phyloP scores from a whole-genome alignment of 371 early-diverging fungal species.

The Mucor indicus region DNA sequence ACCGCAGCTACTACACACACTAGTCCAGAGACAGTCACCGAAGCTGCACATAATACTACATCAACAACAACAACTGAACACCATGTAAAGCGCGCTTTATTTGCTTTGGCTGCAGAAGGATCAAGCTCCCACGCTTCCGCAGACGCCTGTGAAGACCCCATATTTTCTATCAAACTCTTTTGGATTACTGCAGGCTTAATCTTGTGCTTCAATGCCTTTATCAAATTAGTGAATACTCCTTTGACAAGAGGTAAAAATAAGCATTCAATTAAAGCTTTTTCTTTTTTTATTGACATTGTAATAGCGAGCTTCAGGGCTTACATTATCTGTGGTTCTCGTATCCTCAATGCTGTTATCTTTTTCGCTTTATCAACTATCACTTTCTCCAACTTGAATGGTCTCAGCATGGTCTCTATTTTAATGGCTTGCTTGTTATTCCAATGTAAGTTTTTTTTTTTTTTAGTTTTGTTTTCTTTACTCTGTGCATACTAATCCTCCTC shows the following conservation, averaged over 20 bases:
- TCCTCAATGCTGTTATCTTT: conserved; percentile 47
- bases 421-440: conserved; percentile 48
- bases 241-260: conserved; percentile 30
- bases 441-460: conserved; percentile 28
- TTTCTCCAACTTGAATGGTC: conserved; percentile 33
- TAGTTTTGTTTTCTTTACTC: not conserved
- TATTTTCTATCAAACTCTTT: conserved; percentile 36
- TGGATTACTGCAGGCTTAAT: conserved; percentile 45
- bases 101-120: not conserved
- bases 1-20: conserved; percentile 12
- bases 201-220: conserved; percentile 39
- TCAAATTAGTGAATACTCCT: conserved; percentile 40
- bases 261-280: not conserved
- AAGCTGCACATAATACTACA: conserved; percentile 2
- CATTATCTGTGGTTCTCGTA: conserved; percentile 46
- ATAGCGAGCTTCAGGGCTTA: conserved; percentile 34
- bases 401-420: conserved; percentile 47
- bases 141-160: conserved; percentile 2
- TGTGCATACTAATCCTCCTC: not conserved
- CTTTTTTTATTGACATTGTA: conserved; percentile 5
- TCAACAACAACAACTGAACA: conserved; percentile 5
- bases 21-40: not conserved
- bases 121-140: not conserved
- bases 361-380: conserved; percentile 45
- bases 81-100: not conserved